Base-by-base conservation (phyloP, 2,329 filamentous ascomycete genomes). In the Leptographium wingfieldii region DNA sequence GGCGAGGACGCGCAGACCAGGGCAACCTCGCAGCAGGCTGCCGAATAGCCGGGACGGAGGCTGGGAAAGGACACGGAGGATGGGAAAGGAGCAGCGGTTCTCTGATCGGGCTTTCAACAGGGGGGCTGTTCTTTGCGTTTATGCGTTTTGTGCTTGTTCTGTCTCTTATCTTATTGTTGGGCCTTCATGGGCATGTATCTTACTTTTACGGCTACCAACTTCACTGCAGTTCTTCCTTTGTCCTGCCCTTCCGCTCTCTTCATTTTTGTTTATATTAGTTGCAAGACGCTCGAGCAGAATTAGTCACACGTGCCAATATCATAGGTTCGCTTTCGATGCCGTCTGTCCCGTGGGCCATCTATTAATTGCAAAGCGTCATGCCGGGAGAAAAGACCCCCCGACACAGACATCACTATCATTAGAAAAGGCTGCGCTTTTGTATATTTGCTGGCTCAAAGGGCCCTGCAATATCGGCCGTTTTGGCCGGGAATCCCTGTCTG, bases 31-130 rank as follows among this genome's bases (percentile, higher is more conserved):
- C 33, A 35, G 33, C 33, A 35, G 33, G 33, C 33, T 35, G 29
- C 29, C 29, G 33, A 35, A 35, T 35, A 35, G 33, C 5, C 5
- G 6, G 6, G 2, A 35, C 33, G 1, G 33, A 7, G 9, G 33
- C 33, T 19, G 12, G 31, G 25, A 16, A 62, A 58, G 63, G 61
- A 62, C 31, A 62, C 59, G 27, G 57, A 61, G 4, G 61, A 60
- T 38, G 59, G 33, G 22, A 43, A 38, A 5, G 43, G 12, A 14
- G 40, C 40, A 43, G 40, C 40, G 48, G n/a, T 22, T 49, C 48
- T 49, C 22, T 49, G 48, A 22, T 22, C 22, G 22, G 22, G 22
- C 22, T 22, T 22, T 22, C 22, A 22, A 22, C 22, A 22, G 22
- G 22, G 22, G 22, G 9, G 33, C 33, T 19, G 12, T 5, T 51